These are phyloP conservation scores for Pythium sp. DNA, from an alignment of 352 stramenopile species.

Conservation along the genomic window DNA sequence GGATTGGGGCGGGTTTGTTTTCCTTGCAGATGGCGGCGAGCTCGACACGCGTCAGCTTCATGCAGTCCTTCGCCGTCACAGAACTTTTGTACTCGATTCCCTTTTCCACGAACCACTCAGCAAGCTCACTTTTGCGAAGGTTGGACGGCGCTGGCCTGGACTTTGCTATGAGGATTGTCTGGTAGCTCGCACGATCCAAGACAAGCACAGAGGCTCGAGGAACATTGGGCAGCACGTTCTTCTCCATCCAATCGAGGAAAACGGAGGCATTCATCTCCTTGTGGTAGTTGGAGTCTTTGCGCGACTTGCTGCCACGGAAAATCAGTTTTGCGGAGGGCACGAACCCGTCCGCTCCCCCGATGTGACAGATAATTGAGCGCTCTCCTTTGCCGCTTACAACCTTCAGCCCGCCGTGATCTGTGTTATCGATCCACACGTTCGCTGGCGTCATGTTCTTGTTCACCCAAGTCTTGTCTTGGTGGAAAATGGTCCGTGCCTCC, in stretches of 20 bases:
- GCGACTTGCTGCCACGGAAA: constrained; percentile 22
- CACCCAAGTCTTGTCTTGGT: constrained; percentile 21
- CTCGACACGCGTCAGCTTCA: neutral
- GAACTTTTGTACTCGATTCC: neutral
- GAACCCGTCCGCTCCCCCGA: constrained; percentile 18
- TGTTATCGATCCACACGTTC: constrained; percentile 13
- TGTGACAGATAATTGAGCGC: constrained; percentile 22
- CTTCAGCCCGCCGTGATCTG: constrained; percentile 16
- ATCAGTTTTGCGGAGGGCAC: constrained; percentile 19
- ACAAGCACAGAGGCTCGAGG: neutral
- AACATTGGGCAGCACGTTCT: neutral
- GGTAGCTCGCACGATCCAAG: neutral
- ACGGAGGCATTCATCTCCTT: constrained; percentile 27
- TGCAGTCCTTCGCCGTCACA: neutral
- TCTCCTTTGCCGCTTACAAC: constrained; percentile 22
- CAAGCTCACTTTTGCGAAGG: neutral
- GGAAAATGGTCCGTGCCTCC: neutral
- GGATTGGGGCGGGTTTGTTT: neutral
- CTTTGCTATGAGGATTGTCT: neutral
- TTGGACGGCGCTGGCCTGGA: neutral
- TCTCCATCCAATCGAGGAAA: constrained; percentile 24
- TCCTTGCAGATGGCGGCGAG: constrained; percentile 1
- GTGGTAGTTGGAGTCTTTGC: constrained; percentile 29
- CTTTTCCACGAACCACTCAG: neutral
- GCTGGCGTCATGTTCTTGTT: constrained; percentile 22